Evolutionary conservation across 2,329 filamentous ascomycete species (phyloP).

Genomic region (Penicillium corylophilum): DNA sequence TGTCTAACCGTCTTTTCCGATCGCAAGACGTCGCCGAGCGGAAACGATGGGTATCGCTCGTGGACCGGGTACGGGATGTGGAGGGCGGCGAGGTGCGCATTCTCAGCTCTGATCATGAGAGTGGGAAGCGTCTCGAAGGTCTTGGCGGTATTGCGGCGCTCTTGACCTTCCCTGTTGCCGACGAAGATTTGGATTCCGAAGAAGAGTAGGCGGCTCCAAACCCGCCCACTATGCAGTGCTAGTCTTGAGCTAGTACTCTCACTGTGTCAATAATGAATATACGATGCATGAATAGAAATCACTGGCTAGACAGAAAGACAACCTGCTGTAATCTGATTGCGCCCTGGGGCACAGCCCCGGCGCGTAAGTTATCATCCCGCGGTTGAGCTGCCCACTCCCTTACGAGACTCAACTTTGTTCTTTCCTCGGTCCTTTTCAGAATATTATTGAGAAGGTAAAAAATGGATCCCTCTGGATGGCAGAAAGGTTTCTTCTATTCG

Average conservation of each 20-base stretch:
- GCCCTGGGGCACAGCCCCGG: too few relatives aligned
- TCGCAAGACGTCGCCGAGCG: constrained; percentile 74
- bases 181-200: constrained; percentile 70
- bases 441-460: too few relatives aligned
- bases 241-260: neutral
- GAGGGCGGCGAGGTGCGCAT: constrained; percentile 85
- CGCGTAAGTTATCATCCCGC: too few relatives aligned
- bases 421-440: too few relatives aligned
- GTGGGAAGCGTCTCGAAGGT: constrained; percentile 78
- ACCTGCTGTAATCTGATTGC: too few relatives aligned
- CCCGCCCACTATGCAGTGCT: neutral
- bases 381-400: too few relatives aligned
- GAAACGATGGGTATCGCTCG: constrained; percentile 77
- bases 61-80: constrained; percentile 77
- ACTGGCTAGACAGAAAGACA: too few relatives aligned
- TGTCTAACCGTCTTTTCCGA: constrained; percentile 85
- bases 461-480: too few relatives aligned
- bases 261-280: constrained; percentile 6
- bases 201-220: constrained; percentile 32
- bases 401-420: too few relatives aligned
- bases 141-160: constrained; percentile 87
- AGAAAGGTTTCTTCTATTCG: too few relatives aligned
- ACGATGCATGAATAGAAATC: constrained; percentile 8
- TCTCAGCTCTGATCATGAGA: constrained; percentile 93
- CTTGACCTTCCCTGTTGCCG: constrained; percentile 81